phyloP scores from a whole-genome alignment of 2,329 filamentous ascomycete species.

The Mariannaea elegans region DNA sequence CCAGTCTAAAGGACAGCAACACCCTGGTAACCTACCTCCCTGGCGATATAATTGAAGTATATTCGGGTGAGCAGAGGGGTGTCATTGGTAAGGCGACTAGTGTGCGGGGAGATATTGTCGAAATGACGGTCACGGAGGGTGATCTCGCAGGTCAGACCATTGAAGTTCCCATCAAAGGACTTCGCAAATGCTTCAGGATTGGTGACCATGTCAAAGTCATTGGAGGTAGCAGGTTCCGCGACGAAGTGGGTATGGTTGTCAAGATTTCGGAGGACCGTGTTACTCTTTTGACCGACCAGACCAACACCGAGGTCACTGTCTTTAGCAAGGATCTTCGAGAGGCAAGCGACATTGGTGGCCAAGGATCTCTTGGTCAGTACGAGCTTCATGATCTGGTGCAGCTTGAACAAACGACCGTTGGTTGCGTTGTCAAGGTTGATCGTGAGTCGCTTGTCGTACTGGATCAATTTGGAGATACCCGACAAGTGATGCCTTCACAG shows the following conservation, averaged over 20 bases:
- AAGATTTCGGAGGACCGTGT: constrained; percentile 92
- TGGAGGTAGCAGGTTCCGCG: constrained; percentile 90
- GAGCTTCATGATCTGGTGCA: constrained; percentile 94
- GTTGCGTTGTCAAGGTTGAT: constrained; percentile 93
- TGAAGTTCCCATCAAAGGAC: constrained; percentile 89
- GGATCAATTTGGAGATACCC: constrained; percentile 86
- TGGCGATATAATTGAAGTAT: constrained; percentile 96
- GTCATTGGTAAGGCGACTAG: constrained; percentile 86
- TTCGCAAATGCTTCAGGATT: constrained; percentile 90
- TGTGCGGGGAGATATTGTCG: constrained; percentile 92
- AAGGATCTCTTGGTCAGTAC: constrained; percentile 86
- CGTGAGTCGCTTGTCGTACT: constrained; percentile 89
- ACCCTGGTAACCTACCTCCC: constrained; percentile 86
- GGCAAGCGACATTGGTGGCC: constrained; percentile 89
- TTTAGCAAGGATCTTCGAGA: constrained; percentile 97
- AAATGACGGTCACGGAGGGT: constrained; percentile 84
- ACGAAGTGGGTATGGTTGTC: constrained; percentile 97
- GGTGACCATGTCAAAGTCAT: constrained; percentile 99
- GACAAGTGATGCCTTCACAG: constrained; percentile 87
- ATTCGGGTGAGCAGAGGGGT: constrained; percentile 92
- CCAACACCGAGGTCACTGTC: constrained; percentile 91
- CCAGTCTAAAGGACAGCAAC: constrained; percentile 86
- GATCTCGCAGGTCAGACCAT: constrained; percentile 84
- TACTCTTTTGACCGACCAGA: constrained; percentile 91
- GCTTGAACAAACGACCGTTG: constrained; percentile 90